Evolutionary conservation across 1,284 basidiomycete genomes (phyloP), one percentile per base, ranked within the genome.

Genomic region (Ustilago shanxiensis): DNA sequence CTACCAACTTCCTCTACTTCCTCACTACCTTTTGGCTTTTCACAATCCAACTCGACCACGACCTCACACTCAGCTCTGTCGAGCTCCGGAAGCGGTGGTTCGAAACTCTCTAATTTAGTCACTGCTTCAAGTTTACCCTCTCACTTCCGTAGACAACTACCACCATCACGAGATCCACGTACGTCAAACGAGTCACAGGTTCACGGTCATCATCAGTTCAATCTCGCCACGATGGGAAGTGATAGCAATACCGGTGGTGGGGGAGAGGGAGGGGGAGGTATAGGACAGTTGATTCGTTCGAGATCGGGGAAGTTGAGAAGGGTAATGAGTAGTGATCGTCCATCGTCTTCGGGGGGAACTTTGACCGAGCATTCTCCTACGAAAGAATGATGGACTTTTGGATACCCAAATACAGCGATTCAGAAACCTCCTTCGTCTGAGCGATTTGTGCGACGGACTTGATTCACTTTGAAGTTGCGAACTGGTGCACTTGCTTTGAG

Each of bases 141-240:
- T 3, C 69, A 66, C 31, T 59, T 71, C 37, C 64, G 64, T 28
- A 22, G 47, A 11, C 47, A 49, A 28, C 47, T 13, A 14, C 26
- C 11, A 49, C 47, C 58, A 3, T 50, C 39, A 18, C 45, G 45
- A 22, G 57, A 72, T 24, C 10, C 59, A 1, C 57, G 60, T 6
- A 33, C 50, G 6, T 49, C 47, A 3, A 22, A 49, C 7, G 47
- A 49, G 13, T 66, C 66, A 3, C 62, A 69, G n/a, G 62, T 69
- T 31, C 72, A 74, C 18, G 72, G 72, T 7, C 63, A 69, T 18
- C 66, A 74, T 45, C 72, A 74, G 28, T 57, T 74, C 72, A 59
- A 66, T 35, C 66, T 74, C 31, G 22, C 51, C 20, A 29, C 49
- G 2, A 22, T 41, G 22, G 20, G 11, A 3, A 31, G 6, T 20